Base-by-base conservation (phyloP, 1,139 yeast species). In the Hansenula lynferdii region DNA sequence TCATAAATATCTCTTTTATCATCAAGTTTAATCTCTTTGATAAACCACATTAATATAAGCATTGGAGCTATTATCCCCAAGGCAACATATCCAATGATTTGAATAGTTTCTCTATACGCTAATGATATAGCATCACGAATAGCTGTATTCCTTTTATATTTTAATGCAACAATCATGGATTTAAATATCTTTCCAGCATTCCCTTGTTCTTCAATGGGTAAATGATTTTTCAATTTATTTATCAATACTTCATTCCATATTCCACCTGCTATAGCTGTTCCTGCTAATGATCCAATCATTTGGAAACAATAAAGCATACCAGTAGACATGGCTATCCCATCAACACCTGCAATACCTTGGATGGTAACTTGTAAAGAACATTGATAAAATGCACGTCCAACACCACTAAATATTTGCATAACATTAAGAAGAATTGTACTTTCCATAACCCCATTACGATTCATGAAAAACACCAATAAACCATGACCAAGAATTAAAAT, bases 211-310 rank as follows among this genome's bases (percentile, higher is more conserved):
- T 37, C 48, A 3, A 24, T 48, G 26, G 60, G 61, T 19, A 54
- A 42, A 32, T 50, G 44, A 16, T 42, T 31, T 4, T 37, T 19
- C 21, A 50, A 39, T 30, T 47, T 49, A 7, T 31, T 22, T 14
- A 47, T 19, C 14, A 47, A 38, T 12, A 50, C 18, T 17, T 47
- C 26, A 35, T 50, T 50, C 57, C 57, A 54, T 28, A 54, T 40
- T 34, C 52, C 50, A n/a, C 15, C 35, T 9, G 74, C 60, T 29
- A 71, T 57, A 11, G 74, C 60, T 26, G 60, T 51, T 12, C 77
- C 77, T 34, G 72, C 50, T n/a, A 71, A 68, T 27, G 66, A 54
- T 27, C 76, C 77, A 40, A 72, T 59, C 30, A 60, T 57, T 46
- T 64, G 62, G 51, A 65, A 62, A 15, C 75, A 55, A 15, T 62